Evolutionary conservation across 2,329 filamentous ascomycete species (phyloP), one percentile per base, ranked within the genome.

Genomic region (Helotiales sp.): DNA sequence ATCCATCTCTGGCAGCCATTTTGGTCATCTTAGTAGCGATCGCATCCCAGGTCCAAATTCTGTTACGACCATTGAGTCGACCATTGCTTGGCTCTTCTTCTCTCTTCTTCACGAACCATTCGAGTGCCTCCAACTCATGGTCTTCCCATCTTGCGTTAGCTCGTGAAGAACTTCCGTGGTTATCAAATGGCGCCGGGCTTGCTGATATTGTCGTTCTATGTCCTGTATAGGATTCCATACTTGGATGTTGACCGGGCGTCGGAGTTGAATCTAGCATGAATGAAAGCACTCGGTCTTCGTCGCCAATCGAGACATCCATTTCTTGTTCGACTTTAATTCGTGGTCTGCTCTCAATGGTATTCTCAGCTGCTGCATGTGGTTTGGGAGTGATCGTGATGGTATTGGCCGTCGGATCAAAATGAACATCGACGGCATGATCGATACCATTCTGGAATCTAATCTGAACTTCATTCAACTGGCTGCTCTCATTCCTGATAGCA

Each of bases 11-110:
- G 3, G 32, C 32, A n/a, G 61, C 61, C 1, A 63, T 49, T 20
- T 55, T 40, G 26, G 43, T 63, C 61, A 63, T 63, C 61, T 63
- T 63, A 6, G 13, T n/a, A 8, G 61, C 61, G 32, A 63, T 55
- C 7, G 17, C 22, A 1, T 43, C 34, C 61, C 61, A 63, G 22
- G 47, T 63, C 61, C 61, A 63, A 13, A 22, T 63, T 43, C 17
- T 20, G 37, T 15, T 40, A 2, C 54, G 30, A 3, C 30, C n/a
- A 24, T 37, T n/a, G 15, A 22, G 1, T 34, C 32, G 37, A 10
- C 30, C 49, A 8, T n/a, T 30, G 15, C 15, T 24, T 1, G 22
- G 22, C 22, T 50, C 24, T 34, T 24, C 61, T 28, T n/a, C 32
- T 45, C 37, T 40, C 61, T 54, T 20, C 22, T 34, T 37, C 20